Percentiles rank a stretch among this genome's conserved stretches.
Evolutionary conservation across 202 grass and related monocot species (phyloP).

Genomic region (Setaria viridis): DNA sequence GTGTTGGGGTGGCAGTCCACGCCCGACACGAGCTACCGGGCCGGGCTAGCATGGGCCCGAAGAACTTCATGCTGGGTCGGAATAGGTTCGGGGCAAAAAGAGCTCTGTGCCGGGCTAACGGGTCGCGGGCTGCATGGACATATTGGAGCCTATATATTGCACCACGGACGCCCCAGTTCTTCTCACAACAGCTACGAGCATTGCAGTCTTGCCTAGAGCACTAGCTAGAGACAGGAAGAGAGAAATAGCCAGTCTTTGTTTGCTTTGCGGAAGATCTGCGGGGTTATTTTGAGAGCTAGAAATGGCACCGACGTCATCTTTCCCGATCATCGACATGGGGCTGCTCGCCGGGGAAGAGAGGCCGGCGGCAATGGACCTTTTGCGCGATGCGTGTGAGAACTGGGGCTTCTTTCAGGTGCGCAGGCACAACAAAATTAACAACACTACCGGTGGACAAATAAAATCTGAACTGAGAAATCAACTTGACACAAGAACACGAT

Average conservation of each 20-base stretch:
- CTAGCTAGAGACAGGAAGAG: not conserved
- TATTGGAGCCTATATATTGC: slow-evolving; percentile 38
- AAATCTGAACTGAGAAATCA: not conserved
- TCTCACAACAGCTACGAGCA: slow-evolving; percentile 6
- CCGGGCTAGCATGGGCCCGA: no score
- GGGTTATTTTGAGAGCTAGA: not conserved
- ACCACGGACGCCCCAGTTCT: not conserved
- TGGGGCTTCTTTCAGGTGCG: slow-evolving; percentile 95
- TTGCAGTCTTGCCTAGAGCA: not conserved
- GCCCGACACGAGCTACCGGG: no score
- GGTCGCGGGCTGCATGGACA: no score
- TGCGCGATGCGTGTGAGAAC: slow-evolving; percentile 84
- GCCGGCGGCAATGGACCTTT: slow-evolving; percentile 62
- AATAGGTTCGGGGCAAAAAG: no score
- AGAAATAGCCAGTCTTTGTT: not conserved
- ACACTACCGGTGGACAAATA: not conserved
- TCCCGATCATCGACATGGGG: slow-evolving; percentile 89
- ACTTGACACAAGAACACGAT: not conserved
- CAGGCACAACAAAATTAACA: not conserved
- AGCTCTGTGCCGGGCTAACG: no score
- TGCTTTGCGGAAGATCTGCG: not conserved
- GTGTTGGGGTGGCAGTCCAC: no score
- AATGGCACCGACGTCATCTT: slow-evolving; percentile 34
- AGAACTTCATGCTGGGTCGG: no score
- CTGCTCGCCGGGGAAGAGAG: slow-evolving; percentile 58